Conservation (phyloP, 805 yeast genomes). For the Diddensiella santjacobensis region DNA sequence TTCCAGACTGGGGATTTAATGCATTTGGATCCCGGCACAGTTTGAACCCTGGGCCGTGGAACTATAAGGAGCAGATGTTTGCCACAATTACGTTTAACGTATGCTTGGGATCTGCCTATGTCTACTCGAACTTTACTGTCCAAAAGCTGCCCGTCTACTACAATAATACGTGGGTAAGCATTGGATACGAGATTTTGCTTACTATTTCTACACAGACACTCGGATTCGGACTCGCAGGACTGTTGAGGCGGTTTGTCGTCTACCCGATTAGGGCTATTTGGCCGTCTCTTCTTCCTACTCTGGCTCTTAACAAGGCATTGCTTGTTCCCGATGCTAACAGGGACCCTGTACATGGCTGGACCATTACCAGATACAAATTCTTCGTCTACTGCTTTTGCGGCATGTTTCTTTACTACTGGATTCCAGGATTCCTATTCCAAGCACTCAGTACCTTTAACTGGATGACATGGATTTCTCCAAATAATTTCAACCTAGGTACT, state of each 20-base stretch:
- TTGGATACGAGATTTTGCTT: conserved; percentile 44
- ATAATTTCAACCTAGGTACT: conserved; percentile 48
- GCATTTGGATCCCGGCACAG: conserved; percentile 39
- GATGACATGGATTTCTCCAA: conserved; percentile 56
- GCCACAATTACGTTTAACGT: conserved; percentile 40
- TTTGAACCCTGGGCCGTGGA: conserved; percentile 64
- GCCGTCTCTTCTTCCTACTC: conserved; percentile 59
- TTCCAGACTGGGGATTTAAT: conserved; percentile 47
- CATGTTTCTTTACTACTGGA: conserved; percentile 50
- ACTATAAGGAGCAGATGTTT: conserved; percentile 62
- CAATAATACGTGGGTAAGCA: conserved; percentile 23
- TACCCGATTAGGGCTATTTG: conserved; percentile 59
- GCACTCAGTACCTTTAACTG: conserved; percentile 55
- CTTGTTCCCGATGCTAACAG: conserved; percentile 28
- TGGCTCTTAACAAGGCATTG: conserved; percentile 51
- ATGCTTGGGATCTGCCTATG: conserved; percentile 25
- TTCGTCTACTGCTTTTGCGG: conserved; percentile 39
- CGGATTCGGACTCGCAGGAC: conserved; percentile 57
- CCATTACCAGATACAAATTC: conserved; percentile 42
- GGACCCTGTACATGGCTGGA: conserved; percentile 43
- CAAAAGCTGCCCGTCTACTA: conserved; percentile 28
- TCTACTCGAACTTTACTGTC: conserved; percentile 20
- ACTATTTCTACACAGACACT: conserved; percentile 57
- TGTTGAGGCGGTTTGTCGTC: conserved; percentile 54
- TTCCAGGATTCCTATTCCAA: conserved; percentile 56